These are phyloP conservation scores for Zymoseptoria passerinii DNA, from an alignment of 2,329 filamentous ascomycete species.

Conservation along the genomic window DNA sequence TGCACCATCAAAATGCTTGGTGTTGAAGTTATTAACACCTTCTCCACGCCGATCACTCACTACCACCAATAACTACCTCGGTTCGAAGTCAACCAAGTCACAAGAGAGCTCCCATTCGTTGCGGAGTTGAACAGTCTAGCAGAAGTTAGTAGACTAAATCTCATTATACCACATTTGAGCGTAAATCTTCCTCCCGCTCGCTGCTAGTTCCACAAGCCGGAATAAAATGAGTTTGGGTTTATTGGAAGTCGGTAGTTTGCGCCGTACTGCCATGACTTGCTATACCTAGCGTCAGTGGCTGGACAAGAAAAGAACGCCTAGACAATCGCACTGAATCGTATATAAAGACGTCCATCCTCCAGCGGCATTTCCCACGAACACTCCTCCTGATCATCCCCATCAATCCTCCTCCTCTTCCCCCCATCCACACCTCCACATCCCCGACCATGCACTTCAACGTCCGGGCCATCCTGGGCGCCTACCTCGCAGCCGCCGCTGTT, in stretches of 20 bases:
- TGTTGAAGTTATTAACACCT: background rate
- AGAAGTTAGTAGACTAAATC: background rate
- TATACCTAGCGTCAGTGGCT: background rate
- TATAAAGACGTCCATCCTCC: background rate
- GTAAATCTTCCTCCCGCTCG: background rate
- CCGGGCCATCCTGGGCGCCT: slow-evolving; percentile 3
- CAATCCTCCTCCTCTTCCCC: background rate
- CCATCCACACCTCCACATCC: too few species aligned
- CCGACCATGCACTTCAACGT: background rate
- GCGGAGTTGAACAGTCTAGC: background rate
- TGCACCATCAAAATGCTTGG: background rate
- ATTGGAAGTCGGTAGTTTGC: background rate
- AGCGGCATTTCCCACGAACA: background rate
- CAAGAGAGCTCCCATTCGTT: background rate
- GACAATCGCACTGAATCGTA: background rate
- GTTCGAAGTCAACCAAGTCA: background rate
- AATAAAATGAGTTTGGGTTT: background rate
- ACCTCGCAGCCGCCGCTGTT: slow-evolving; percentile 7
- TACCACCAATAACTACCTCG: background rate
- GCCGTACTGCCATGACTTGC: background rate
- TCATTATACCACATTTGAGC: background rate
- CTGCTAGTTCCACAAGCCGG: background rate
- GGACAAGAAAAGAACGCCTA: background rate
- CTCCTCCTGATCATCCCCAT: background rate
- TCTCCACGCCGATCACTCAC: background rate